phyloP scores from a whole-genome alignment of 805 yeast genomes.

The Lipomyces sp. region DNA sequence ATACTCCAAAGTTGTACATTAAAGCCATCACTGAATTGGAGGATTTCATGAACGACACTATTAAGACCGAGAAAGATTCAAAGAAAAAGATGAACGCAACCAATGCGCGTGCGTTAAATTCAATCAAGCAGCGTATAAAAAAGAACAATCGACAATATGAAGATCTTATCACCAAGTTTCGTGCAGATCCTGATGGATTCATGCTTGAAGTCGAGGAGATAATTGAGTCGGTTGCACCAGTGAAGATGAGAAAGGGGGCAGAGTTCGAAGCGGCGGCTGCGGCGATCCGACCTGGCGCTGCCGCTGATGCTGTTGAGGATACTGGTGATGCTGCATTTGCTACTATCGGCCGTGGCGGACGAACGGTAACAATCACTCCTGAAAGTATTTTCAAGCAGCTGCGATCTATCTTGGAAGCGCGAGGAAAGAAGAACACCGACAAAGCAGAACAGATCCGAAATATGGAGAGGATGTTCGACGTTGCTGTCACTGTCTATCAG shows the following conservation, averaged over 20 bases:
- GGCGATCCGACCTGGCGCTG: constrained; percentile 44
- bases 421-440: constrained; percentile 96
- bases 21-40: constrained; percentile 73
- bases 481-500: constrained; percentile 70
- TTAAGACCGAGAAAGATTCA: constrained; percentile 57
- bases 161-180: constrained; percentile 60
- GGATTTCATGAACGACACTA: constrained; percentile 60
- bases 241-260: constrained; percentile 34
- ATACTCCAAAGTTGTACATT: constrained; percentile 74
- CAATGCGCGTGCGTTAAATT: constrained; percentile 84
- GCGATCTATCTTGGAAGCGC: constrained; percentile 75
- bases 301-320: constrained; percentile 46
- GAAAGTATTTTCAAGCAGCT: constrained; percentile 71
- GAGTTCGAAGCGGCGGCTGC: constrained; percentile 44
- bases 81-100: constrained; percentile 79
- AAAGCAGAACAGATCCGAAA: constrained; percentile 72
- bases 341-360: constrained; percentile 50
- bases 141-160: constrained; percentile 75
- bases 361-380: constrained; percentile 45
- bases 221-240: constrained; percentile 31
- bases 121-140: constrained; percentile 84
- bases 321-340: constrained; percentile 48
- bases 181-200: constrained; percentile 74
- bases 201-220: constrained; percentile 51
- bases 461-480: constrained; percentile 62